Conservation (phyloP, 306 rosid genomes). For the Hippophae gyantsensis region DNA sequence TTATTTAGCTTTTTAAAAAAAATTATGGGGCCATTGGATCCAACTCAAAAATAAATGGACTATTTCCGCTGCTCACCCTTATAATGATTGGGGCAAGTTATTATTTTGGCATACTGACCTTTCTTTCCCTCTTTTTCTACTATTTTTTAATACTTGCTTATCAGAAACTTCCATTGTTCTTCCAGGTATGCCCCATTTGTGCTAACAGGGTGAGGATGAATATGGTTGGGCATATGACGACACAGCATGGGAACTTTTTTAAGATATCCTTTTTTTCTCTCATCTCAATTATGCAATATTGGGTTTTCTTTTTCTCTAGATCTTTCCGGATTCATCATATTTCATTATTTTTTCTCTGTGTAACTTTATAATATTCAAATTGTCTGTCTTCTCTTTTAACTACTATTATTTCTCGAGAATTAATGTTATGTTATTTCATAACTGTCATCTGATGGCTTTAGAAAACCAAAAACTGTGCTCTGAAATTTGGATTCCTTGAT, state of each 20-base stretch:
- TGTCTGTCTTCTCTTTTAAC: background rate
- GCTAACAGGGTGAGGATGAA: constrained; percentile 35
- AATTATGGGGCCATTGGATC: too few species aligned
- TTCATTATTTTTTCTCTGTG: background rate
- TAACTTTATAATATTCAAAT: background rate
- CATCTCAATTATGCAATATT: background rate
- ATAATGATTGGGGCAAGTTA: background rate
- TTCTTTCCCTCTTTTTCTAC: background rate
- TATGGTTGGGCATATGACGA: constrained; percentile 55
- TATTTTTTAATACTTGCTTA: constrained; percentile 15
- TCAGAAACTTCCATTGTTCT: constrained; percentile 14
- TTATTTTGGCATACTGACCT: background rate
- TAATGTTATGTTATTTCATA: background rate
- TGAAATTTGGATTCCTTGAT: constrained; percentile 31
- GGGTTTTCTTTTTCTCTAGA: background rate
- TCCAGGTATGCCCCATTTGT: constrained; percentile 73
- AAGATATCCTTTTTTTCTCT: constrained; percentile 53
- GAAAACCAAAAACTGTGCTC: constrained; percentile 14
- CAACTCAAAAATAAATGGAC: too few species aligned
- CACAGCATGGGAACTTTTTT: constrained; percentile 44
- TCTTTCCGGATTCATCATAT: constrained; percentile 1
- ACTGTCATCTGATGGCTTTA: constrained; percentile 6
- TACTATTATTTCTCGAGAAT: background rate
- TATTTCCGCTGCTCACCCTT: background rate
- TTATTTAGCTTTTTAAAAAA: too few species aligned